Evolutionary conservation across 164 flowering plant species (phyloP), one percentile per base, ranked within the genome.

Genomic region (Vitis rotundifolia): DNA sequence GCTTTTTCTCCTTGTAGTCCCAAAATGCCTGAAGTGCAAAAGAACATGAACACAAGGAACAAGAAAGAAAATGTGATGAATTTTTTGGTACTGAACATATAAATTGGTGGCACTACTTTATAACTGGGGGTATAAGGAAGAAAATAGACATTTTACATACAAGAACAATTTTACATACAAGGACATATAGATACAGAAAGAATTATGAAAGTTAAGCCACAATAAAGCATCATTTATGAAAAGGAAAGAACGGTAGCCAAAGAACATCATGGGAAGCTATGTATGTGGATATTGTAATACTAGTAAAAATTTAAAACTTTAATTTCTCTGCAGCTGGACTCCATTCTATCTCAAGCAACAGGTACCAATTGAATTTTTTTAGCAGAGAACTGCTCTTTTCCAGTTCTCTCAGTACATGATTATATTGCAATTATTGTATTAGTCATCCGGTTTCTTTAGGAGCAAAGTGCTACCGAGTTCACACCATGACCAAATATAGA

Each of bases 1-100:
- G 78, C 64, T 85, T 92, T 82, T 93, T 90, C 70, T 90, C 94
- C 8, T 51, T 58, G 57, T 84, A 88, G 59, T 93, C 99, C 99
- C 99, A 96, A 74, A 96, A 96, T 49, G 87, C 97, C 99, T 96
- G 77, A 52, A 72, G 10, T 60, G 29, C 59, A 26, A 48, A 14
- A 10, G 29, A 6, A 63, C 7, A 58, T 11, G n/a, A 64, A 12
- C 63, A 12, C 9, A 19, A 5, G 60, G 1, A 62, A 48, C 1
- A 54, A 37, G n/a, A 57, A 15, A 56, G 51, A 28, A 57, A 53
- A 68, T 11, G 37, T 19, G 11, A 44, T 12, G 18, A 15, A 69
- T 11, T 8, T 7, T 16, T 57, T 16, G 8, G 26, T 19, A 16
- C 59, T n/a, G 8, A 57, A 19, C 26, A 0, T 22, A 22, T 22